Evolutionary conservation across 2,329 filamentous ascomycete species (phyloP), one percentile per base, ranked within the genome.

Genomic region (Arthrobotrys pseudoclavata): DNA sequence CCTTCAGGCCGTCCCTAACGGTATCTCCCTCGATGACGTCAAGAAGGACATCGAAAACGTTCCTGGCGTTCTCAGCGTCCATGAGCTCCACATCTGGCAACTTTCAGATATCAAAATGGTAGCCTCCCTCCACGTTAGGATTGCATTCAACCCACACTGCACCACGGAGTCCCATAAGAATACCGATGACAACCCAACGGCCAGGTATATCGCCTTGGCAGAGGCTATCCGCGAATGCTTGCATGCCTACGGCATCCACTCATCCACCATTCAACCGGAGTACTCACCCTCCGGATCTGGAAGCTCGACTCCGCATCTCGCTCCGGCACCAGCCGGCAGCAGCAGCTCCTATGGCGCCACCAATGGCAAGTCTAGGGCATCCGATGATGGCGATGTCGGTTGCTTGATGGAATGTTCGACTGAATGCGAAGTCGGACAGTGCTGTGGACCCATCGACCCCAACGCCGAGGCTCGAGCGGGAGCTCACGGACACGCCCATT

Each of bases 71-170:
- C 86, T 96, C 78, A 93, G 92, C 83, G 97, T 94, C 82, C 96
- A 99, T 84, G 95, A 99, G 83, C 88, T 99, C 22, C 96, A 99
- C 83, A 94, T 99, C 79, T 99, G 96, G 96, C 95, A 98, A 84
- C 88, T 99, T 37, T 97, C 92, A 15, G 95, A 98, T 83, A 96
- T 94, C 64, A 97, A 97, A 86, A 87, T 97, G 37, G 91, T 99
- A 42, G 95, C 96, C 12, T 96, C 92, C 10, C 89, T 99, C 84
- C 96, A 99, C 83, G 91, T 99, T 52, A 93, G 97, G 83, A 91
- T 99, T 22, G 90, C 91, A 55, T 97, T 97, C 83, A 81, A 82
- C 26, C 80, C 80, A 1, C 71, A 80, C 48, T 72, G 63, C 69
- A 72, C 75, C 0, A 69, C 69, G 1, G 68, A 79, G 37, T 74